phyloP scores from a whole-genome alignment of 2,329 filamentous ascomycete species.

The Colletotrichum orchidophilum region DNA sequence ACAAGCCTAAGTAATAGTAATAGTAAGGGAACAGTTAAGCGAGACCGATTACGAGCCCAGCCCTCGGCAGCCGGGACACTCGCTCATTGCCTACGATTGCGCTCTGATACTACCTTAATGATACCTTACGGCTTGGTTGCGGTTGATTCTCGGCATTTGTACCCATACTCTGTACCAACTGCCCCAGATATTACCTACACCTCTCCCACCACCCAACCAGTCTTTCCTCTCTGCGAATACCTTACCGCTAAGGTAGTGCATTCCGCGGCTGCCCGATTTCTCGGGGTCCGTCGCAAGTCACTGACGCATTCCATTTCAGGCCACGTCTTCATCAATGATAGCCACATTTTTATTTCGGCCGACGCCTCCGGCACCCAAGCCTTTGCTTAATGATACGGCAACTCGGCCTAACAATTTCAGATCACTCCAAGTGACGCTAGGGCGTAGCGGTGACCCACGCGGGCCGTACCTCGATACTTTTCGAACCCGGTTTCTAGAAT shows the following conservation, averaged over 20 bases:
- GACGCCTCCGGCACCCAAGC: neutral
- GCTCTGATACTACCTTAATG: too few species aligned
- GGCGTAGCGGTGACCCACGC: neutral
- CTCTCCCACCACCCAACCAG: neutral
- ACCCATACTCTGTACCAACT: neutral
- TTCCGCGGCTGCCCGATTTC: conserved; percentile 1
- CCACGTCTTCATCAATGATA: conserved; percentile 19
- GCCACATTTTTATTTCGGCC: conserved; percentile 22
- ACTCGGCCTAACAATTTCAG: too few species aligned
- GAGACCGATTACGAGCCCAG: conserved; percentile 25
- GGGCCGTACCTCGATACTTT: conserved; percentile 3
- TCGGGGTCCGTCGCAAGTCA: conserved; percentile 22
- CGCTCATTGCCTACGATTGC: too few species aligned
- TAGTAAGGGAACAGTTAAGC: conserved; percentile 6
- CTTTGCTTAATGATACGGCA: neutral
- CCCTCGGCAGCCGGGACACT: too few species aligned
- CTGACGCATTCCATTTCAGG: neutral
- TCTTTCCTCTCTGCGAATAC: neutral
- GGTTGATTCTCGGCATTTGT: neutral
- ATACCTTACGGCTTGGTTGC: neutral
- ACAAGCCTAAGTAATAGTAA: neutral
- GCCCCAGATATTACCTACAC: neutral
- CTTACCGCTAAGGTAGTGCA: neutral
- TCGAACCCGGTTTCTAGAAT: neutral
- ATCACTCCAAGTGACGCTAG: neutral